Base-by-base conservation (phyloP, 345 rosid species). In the Citrus inodora region DNA sequence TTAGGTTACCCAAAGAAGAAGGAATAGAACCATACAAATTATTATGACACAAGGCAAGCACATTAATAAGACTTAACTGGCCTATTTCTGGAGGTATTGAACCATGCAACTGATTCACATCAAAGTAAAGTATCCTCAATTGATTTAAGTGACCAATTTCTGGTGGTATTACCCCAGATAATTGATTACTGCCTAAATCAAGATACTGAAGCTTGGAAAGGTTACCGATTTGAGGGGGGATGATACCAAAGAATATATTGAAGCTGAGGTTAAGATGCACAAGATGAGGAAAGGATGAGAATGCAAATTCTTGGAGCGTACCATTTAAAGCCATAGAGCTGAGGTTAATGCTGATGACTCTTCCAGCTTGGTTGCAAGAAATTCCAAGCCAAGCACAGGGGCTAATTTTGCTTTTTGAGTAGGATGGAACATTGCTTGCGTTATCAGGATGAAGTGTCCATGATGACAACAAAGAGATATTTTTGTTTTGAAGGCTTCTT, bases 241-340 rank as follows among this genome's bases (percentile, higher is more conserved):
- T 40, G 48, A 1, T 10, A 58, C 5, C 61, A 30, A 3, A 78
- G 33, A 87, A 59, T 4, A 21, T 11, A 33, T 87, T 87, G 32
- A 25, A 30, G 56, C 74, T 53, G 7, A 85, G 71, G 59, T 76
- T 77, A 69, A 87, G 76, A 27, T 13, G 56, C 4, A 40, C 21
- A 1, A 87, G 86, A 53, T 76, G 42, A 30, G 72, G 82, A 46
- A 85, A 64, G 16, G 82, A 81, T 0, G 55, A 32, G 81, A 83
- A 85, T 0, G 82, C 63, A 70, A 82, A 76, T 17, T 55, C 55
- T 10, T 67, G 1, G 16, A 85, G 82, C 2, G 81, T 82, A 59
- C 86, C 86, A 7, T 21, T 30, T 2, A 85, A 32, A 17, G 68
- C 74, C 10, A 24, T 30, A 74, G 7, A n/a, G 19, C 84, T 80